Evolutionary conservation across 2,329 filamentous ascomycete genomes (phyloP).

Genomic region (Pseudodiploospora longispora): DNA sequence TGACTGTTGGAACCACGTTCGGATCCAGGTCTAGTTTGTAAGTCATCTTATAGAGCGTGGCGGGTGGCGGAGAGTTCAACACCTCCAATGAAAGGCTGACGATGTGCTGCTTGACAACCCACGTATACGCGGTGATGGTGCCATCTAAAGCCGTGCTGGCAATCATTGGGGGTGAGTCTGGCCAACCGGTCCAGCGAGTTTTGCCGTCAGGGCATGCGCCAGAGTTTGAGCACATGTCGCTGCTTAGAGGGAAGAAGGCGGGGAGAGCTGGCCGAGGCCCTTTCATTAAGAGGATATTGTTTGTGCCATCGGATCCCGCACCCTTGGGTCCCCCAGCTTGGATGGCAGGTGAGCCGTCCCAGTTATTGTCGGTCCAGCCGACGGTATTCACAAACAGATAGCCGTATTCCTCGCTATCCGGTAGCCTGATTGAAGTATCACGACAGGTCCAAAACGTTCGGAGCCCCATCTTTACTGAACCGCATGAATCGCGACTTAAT

Average conservation of each 20-base stretch:
- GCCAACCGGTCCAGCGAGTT: slow-evolving; percentile 10
- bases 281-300: slow-evolving; percentile 8
- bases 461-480: slow-evolving; percentile 9
- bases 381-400: slow-evolving; percentile 10
- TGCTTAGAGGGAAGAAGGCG: slow-evolving; percentile 5
- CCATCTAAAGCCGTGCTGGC: slow-evolving; percentile 4
- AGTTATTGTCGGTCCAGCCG: slow-evolving; percentile 9
- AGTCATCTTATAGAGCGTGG: slow-evolving; percentile 11
- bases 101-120: slow-evolving; percentile 6
- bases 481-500: slow-evolving; percentile 12
- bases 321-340: slow-evolving; percentile 4
- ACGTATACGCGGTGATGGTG: slow-evolving; percentile 11
- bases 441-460: slow-evolving; percentile 13
- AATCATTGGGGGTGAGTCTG: slow-evolving; percentile 12
- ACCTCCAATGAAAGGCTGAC: not conserved
- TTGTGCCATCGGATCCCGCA: slow-evolving; percentile 6
- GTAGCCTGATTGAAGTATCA: slow-evolving; percentile 7
- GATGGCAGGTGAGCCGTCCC: slow-evolving; percentile 9
- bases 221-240: slow-evolving; percentile 5
- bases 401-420: slow-evolving; percentile 2
- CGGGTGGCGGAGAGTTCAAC: slow-evolving; percentile 3
- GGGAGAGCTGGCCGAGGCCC: slow-evolving; percentile 7
- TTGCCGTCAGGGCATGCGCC: slow-evolving; percentile 8
- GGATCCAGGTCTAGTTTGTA: slow-evolving; percentile 8
- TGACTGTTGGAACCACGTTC: slow-evolving; percentile 8